These are phyloP conservation scores for Lagenaria siceraria DNA, from an alignment of 306 rosid species.

Conservation along the genomic window DNA sequence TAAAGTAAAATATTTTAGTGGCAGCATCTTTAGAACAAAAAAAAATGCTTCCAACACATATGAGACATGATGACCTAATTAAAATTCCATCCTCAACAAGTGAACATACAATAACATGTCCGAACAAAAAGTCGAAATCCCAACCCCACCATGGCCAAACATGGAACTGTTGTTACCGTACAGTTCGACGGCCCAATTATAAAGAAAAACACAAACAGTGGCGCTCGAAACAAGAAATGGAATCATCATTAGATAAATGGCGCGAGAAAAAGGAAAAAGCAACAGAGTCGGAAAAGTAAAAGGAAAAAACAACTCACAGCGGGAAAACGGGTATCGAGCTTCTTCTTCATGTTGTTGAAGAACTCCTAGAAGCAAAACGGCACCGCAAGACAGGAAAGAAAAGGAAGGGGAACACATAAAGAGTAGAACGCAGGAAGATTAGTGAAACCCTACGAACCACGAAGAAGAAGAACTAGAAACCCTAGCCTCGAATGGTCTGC, in stretches of 20 bases:
- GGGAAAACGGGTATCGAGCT: conserved; percentile 10
- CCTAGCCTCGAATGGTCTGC: neutral
- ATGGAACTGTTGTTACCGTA: neutral
- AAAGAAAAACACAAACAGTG: neutral
- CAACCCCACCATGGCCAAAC: conserved; percentile 3
- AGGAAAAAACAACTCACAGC: neutral
- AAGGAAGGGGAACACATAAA: neutral
- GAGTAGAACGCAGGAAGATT: neutral
- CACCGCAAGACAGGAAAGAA: neutral
- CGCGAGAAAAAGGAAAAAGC: neutral
- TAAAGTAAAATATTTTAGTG: neutral
- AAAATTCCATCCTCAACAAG: neutral
- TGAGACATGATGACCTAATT: neutral
- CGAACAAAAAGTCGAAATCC: neutral
- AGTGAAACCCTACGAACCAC: neutral
- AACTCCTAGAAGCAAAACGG: neutral
- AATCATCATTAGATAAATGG: neutral
- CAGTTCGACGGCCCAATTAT: neutral
- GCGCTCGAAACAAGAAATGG: neutral
- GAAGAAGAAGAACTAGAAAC: neutral
- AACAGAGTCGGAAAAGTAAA: neutral
- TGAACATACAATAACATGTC: neutral
- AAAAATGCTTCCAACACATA: neutral
- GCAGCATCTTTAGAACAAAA: neutral
- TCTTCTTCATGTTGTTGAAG: conserved; percentile 2